Evolutionary conservation across 202 grass and related monocot species (phyloP).

Genomic region (Eragrostis tef): DNA sequence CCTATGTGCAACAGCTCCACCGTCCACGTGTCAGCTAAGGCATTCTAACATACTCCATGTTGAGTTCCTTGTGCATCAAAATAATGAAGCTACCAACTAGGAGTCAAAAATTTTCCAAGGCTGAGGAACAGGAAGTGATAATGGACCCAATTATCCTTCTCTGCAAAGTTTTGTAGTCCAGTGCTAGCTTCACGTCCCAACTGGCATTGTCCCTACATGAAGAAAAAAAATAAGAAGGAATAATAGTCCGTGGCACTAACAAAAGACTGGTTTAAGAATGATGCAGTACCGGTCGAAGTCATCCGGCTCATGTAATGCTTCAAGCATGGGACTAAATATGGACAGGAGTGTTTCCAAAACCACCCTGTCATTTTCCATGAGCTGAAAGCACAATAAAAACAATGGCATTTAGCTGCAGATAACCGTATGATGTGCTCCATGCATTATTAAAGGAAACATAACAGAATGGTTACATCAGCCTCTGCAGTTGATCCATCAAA

Average conservation of each 20-base stretch:
- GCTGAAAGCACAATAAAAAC: slow-evolving; percentile 42
- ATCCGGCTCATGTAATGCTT: slow-evolving; percentile 59
- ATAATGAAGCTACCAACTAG: slow-evolving; percentile 32
- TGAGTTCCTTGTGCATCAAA: background rate
- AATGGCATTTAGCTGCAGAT: slow-evolving; percentile 10
- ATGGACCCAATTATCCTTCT: slow-evolving; percentile 72
- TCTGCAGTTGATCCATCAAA: slow-evolving; percentile 27
- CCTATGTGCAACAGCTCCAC: slow-evolving; percentile 31
- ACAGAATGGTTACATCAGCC: slow-evolving; percentile 40
- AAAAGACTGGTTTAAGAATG: background rate
- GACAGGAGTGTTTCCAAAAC: slow-evolving; percentile 74
- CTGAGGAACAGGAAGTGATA: slow-evolving; percentile 61
- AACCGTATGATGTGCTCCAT: background rate
- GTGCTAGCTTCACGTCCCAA: slow-evolving; percentile 74
- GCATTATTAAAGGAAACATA: slow-evolving; percentile 23
- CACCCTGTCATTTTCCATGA: slow-evolving; percentile 67
- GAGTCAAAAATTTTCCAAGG: slow-evolving; percentile 51
- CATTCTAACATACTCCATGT: background rate
- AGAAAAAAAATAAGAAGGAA: background rate
- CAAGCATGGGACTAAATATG: slow-evolving; percentile 86
- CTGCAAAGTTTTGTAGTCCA: slow-evolving; percentile 73
- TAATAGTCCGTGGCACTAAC: background rate
- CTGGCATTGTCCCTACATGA: slow-evolving; percentile 52
- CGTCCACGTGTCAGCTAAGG: slow-evolving; percentile 6
- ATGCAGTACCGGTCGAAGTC: slow-evolving; percentile 48